phyloP scores from a whole-genome alignment of 257 asterid genomes.

The Solanum virginianum region DNA sequence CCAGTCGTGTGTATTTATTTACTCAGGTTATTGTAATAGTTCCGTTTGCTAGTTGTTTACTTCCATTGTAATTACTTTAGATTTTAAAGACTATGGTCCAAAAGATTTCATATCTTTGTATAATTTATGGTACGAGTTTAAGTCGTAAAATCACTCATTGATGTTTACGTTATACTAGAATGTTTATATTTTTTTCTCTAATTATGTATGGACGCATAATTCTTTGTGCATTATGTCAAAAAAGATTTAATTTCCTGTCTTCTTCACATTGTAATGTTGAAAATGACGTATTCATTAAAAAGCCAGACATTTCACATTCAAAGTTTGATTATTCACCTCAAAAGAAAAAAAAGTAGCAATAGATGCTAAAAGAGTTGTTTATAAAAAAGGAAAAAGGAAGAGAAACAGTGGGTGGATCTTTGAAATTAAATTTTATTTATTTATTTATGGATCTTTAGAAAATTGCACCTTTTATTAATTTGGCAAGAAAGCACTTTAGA shows the following conservation, averaged over 20 bases:
- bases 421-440: neutral
- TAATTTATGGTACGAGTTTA: neutral
- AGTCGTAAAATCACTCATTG: neutral
- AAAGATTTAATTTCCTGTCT: neutral
- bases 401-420: neutral
- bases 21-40: neutral
- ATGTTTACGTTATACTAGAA: neutral
- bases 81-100: neutral
- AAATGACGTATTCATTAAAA: neutral
- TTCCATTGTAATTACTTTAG: neutral
- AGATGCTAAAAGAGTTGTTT: neutral
- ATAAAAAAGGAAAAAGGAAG: neutral
- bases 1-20: neutral
- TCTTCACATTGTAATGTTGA: neutral
- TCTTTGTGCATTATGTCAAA: neutral
- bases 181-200: neutral
- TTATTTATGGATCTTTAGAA: neutral
- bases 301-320: neutral
- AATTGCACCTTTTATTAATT: neutral
- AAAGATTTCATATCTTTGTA: neutral
- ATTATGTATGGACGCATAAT: rapidly evolving
- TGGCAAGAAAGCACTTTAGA: neutral
- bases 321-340: neutral
- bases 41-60: constrained; percentile 5
- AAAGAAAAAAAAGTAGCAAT: neutral